These are phyloP conservation scores for Gaertneriomyces semiglobifer DNA, from an alignment of 192 early-diverging fungal species.

Conservation along the genomic window DNA sequence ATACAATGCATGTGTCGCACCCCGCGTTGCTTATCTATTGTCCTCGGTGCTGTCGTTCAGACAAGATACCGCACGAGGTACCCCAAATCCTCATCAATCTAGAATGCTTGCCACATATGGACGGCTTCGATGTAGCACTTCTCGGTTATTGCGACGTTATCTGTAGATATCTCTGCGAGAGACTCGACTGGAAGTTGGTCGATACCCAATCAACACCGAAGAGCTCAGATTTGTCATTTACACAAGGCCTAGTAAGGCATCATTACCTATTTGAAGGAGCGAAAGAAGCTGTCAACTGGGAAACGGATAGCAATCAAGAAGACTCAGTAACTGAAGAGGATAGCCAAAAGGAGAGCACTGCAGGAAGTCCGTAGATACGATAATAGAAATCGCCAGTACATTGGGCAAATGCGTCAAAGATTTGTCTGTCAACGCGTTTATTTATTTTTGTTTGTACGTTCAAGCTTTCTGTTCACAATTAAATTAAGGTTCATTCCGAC, in stretches of 20 bases:
- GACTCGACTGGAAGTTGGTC: slow-evolving; percentile 71
- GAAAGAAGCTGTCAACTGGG: not conserved
- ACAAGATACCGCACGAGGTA: slow-evolving; percentile 72
- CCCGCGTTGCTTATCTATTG: not conserved
- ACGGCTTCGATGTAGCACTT: slow-evolving; percentile 81
- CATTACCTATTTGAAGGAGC: slow-evolving; percentile 29
- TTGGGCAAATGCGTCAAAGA: no score
- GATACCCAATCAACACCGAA: slow-evolving; percentile 36
- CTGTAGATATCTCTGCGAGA: slow-evolving; percentile 69
- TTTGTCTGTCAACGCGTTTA: no score
- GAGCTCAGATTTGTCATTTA: no score
- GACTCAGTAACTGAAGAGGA: no score
- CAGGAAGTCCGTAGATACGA: no score
- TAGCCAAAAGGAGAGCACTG: no score
- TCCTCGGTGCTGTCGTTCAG: slow-evolving; percentile 17
- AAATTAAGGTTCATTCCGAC: no score
- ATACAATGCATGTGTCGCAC: slow-evolving; percentile 9
- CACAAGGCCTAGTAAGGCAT: slow-evolving; percentile 7
- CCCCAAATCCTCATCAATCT: slow-evolving; percentile 92
- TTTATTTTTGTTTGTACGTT: no score
- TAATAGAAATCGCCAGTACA: no score
- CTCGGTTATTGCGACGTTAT: slow-evolving; percentile 84
- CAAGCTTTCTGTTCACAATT: no score
- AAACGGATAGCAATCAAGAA: no score
- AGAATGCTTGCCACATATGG: slow-evolving; percentile 76